phyloP scores from a whole-genome alignment of 768 basidiomycete species.

The Neoboletus magnificus region DNA sequence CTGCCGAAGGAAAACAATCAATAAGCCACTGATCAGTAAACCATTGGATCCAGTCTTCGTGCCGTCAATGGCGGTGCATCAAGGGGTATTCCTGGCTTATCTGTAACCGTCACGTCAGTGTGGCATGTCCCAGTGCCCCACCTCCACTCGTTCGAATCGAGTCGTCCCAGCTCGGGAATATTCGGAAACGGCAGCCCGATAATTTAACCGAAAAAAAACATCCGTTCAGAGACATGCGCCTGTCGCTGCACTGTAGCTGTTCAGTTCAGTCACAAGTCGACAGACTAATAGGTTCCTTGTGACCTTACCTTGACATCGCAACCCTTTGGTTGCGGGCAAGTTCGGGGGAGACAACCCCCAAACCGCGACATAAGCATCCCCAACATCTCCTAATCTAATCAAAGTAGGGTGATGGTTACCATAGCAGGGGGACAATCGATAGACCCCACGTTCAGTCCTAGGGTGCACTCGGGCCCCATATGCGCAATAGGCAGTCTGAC shows the following conservation, averaged over 20 bases:
- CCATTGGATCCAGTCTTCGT: not conserved
- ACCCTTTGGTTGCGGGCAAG: not conserved
- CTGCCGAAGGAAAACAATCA: not conserved
- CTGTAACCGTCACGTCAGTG: not conserved
- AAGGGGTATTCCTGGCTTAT: not conserved
- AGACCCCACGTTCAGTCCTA: too few species aligned
- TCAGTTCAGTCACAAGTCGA: not conserved
- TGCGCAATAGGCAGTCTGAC: not conserved
- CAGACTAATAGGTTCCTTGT: not conserved
- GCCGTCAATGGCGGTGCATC: too few species aligned
- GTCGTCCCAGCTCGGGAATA: not conserved
- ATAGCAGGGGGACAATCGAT: not conserved
- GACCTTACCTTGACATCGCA: not conserved
- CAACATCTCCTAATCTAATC: not conserved
- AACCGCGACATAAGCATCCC: not conserved
- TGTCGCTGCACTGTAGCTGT: not conserved
- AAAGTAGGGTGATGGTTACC: not conserved
- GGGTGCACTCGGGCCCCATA: not conserved
- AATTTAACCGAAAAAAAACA: not conserved
- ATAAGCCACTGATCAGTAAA: not conserved
- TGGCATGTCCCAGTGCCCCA: not conserved
- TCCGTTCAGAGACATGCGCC: not conserved
- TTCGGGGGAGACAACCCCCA: not conserved
- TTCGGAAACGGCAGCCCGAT: not conserved
- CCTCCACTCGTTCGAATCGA: not conserved